Evolutionary conservation across 2,329 filamentous ascomycete genomes (phyloP), one percentile per base, ranked within the genome.

Genomic region (Herpotrichia juniperi): DNA sequence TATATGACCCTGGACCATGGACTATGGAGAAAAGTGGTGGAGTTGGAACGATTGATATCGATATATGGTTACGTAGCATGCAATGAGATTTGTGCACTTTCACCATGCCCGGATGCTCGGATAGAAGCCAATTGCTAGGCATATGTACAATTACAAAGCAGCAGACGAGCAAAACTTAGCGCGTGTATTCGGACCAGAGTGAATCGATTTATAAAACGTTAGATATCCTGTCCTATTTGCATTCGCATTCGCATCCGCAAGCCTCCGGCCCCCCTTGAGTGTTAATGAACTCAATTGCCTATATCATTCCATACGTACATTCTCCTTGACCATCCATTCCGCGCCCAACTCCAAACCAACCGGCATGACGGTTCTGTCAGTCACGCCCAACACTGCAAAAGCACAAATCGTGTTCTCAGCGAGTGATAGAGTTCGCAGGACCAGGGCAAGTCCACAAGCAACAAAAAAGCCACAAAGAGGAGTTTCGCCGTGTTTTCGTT

Each of bases 91-190:
- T 31, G 28, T 9, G 28, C 9, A 8, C n/a, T 31, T 31, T 31
- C 9, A n/a, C 9, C 28, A n/a, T 9, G 28, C 28, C 9, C 9
- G 28, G 9, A n/a, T 31, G 9, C 28, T 31, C 28, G n/a, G n/a
- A n/a, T n/a, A n/a, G n/a, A n/a, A n/a, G n/a, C n/a, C n/a, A n/a
- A n/a, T n/a, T n/a, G n/a, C n/a, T n/a, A n/a, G n/a, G n/a, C n/a
- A n/a, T n/a, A n/a, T n/a, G n/a, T 17, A 37, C 34, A 37, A 37
- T 37, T 37, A 37, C 34, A 37, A 37, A 37, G 34, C 34, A 37
- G n/a, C 8, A 21, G 4, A 11, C 8, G 34, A 17, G n/a, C n/a
- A n/a, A n/a, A n/a, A n/a, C n/a, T n/a, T n/a, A 21, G 17, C 14
- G 21, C n/a, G n/a, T 7, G 34, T 37, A 21, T 3, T 11, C 22